Evolutionary conservation across 2,329 filamentous ascomycete species (phyloP).

Genomic region (Botrytis deweyae): DNA sequence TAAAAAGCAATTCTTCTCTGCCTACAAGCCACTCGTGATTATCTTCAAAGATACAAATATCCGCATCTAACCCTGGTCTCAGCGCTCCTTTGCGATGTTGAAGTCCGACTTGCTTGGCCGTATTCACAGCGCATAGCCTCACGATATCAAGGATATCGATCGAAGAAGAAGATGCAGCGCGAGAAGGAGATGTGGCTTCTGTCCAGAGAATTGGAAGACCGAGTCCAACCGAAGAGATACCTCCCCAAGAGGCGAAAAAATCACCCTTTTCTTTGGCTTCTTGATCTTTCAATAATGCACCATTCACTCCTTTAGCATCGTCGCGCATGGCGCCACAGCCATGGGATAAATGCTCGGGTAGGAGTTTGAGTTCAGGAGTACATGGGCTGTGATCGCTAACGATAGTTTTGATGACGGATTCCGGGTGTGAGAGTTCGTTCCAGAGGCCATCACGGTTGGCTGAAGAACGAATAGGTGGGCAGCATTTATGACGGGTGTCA

Average conservation of each 20-base stretch:
- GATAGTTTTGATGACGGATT: slow-evolving; percentile 85
- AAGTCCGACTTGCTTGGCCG: slow-evolving; percentile 83
- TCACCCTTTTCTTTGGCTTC: slow-evolving; percentile 60
- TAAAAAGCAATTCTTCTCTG: slow-evolving; percentile 75
- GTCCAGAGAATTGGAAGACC: slow-evolving; percentile 81
- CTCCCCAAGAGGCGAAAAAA: slow-evolving; percentile 96
- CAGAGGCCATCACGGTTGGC: slow-evolving; percentile 66
- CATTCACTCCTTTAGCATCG: slow-evolving; percentile 32
- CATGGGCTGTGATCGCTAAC: slow-evolving; percentile 97
- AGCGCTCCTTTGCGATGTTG: slow-evolving; percentile 79
- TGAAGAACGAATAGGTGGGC: slow-evolving; percentile 66
- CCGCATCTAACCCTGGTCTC: slow-evolving; percentile 78
- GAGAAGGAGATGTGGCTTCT: slow-evolving; percentile 46
- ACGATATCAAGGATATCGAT: slow-evolving; percentile 71
- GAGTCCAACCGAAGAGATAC: slow-evolving; percentile 89
- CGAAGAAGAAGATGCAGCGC: slow-evolving; percentile 24
- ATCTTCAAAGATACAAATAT: slow-evolving; percentile 91
- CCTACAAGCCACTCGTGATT: slow-evolving; percentile 72
- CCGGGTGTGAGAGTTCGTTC: slow-evolving; percentile 69
- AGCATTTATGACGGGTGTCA: slow-evolving; percentile 73
- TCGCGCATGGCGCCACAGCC: slow-evolving; percentile 35
- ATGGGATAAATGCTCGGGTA: slow-evolving; percentile 62
- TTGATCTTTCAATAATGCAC: slow-evolving; percentile 35
- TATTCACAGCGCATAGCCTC: slow-evolving; percentile 80
- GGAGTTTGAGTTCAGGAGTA: slow-evolving; percentile 88